A percentile compares a stretch with the other conserved stretches of the same genome.
phyloP scores from a whole-genome alignment of 345 rosid species.

The Murraya paniculata region DNA sequence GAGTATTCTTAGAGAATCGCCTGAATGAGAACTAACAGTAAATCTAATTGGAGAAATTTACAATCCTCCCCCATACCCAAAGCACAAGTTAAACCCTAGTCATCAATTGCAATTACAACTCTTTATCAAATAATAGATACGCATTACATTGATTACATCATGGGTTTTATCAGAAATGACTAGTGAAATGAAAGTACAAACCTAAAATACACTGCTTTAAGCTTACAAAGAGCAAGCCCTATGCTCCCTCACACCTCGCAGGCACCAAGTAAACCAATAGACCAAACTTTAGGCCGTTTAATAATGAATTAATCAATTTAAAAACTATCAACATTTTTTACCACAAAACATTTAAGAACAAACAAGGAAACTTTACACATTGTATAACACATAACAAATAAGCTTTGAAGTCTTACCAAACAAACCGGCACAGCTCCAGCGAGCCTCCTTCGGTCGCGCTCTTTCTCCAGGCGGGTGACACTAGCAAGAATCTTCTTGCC shows the following conservation, averaged over 20 bases:
- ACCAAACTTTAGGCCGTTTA: background rate
- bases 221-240: background rate
- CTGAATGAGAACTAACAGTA: background rate
- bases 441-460: constrained; percentile 43
- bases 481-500: constrained; percentile 43
- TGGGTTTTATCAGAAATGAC: background rate
- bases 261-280: background rate
- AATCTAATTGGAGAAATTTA: background rate
- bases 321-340: background rate
- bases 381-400: background rate
- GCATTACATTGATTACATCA: background rate
- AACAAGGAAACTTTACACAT: no score
- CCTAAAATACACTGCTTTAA: background rate
- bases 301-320: no score
- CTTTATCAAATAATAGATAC: background rate
- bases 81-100: background rate
- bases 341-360: background rate
- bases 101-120: background rate
- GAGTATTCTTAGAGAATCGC: background rate
- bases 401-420: background rate
- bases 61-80: background rate
- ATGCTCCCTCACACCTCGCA: background rate
- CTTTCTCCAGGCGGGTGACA: constrained; percentile 40
- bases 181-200: background rate
- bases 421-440: constrained; percentile 31